Conservation (phyloP, 306 rosid species). For the Fagus crenata region DNA sequence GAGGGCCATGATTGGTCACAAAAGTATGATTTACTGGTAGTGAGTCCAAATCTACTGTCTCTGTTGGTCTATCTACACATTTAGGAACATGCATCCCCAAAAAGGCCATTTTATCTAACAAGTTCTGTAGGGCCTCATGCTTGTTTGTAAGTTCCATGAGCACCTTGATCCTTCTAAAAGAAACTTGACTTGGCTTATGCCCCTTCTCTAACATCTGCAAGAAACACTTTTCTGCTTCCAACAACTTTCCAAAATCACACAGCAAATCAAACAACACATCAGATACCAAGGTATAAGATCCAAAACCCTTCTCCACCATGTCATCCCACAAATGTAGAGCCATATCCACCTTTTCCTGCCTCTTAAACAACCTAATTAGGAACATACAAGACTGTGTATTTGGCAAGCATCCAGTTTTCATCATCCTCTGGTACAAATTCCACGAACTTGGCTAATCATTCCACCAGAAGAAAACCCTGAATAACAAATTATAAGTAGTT, state of each 20-base stretch:
- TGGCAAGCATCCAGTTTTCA: slow-evolving; percentile 59
- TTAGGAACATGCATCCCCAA: slow-evolving; percentile 43
- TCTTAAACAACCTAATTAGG: slow-evolving; percentile 65
- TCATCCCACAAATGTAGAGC: slow-evolving; percentile 81
- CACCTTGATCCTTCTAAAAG: slow-evolving; percentile 79
- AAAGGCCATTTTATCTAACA: slow-evolving; percentile 65
- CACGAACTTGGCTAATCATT: slow-evolving; percentile 69
- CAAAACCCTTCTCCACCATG: slow-evolving; percentile 88
- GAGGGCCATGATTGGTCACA: slow-evolving; percentile 23
- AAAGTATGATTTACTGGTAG: slow-evolving; percentile 6
- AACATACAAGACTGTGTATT: slow-evolving; percentile 94
- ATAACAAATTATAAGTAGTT: slow-evolving; percentile 82
- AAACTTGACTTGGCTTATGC: slow-evolving; percentile 74
- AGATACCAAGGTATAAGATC: slow-evolving; percentile 71
- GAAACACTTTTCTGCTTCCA: slow-evolving; percentile 80
- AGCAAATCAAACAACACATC: slow-evolving; percentile 87
- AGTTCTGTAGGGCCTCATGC: slow-evolving; percentile 56
- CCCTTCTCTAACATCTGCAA: slow-evolving; percentile 87
- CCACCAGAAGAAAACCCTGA: slow-evolving; percentile 74
- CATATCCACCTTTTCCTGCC: slow-evolving; percentile 77
- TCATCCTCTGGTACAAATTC: slow-evolving; percentile 74
- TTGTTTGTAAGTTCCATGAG: slow-evolving; percentile 83
- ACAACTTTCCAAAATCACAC: slow-evolving; percentile 74
- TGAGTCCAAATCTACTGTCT: slow-evolving; percentile 23
- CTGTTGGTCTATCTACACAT: slow-evolving; percentile 13